Conservation (phyloP, 192 early-diverging fungal species). For the Funneliformis mosseae region DNA sequence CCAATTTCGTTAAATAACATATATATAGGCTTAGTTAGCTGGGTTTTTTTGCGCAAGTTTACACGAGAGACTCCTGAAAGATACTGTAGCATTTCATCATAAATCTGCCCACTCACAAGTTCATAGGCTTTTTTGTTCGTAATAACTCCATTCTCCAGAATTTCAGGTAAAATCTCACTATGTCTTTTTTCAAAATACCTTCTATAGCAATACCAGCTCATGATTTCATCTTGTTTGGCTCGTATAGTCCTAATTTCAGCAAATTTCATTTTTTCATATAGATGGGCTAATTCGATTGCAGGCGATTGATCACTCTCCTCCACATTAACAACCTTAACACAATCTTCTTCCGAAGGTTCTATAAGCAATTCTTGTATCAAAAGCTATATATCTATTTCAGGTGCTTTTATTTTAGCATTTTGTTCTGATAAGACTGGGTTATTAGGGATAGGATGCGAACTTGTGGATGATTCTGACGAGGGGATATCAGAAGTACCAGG, state of each 20-base stretch:
- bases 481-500: no score
- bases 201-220: conserved; percentile 29
- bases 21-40: conserved; percentile 32
- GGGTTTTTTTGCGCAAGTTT: conserved; percentile 30
- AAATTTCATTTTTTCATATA: background rate
- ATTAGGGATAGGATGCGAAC: no score
- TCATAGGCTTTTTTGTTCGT: conserved; percentile 28
- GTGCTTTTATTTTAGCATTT: conserved; percentile 29
- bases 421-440: conserved; percentile 8
- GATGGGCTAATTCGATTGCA: no score
- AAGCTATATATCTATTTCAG: conserved; percentile 29
- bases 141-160: background rate
- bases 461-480: no score
- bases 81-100: conserved; percentile 35
- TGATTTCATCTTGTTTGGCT: conserved; percentile 25
- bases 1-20: conserved; percentile 30
- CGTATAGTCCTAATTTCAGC: conserved; percentile 21
- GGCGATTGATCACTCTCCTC: no score
- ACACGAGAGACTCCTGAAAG: conserved; percentile 28
- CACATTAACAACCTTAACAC: conserved; percentile 20
- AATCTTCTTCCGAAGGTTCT: conserved; percentile 19
- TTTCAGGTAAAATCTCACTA: conserved; percentile 25
- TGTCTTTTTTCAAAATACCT: conserved; percentile 32
- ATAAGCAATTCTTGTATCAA: conserved; percentile 28
- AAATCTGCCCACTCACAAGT: conserved; percentile 28